Base-by-base conservation (phyloP, 176 grass and related monocot species). In the Hyparrhenia diplandra region DNA sequence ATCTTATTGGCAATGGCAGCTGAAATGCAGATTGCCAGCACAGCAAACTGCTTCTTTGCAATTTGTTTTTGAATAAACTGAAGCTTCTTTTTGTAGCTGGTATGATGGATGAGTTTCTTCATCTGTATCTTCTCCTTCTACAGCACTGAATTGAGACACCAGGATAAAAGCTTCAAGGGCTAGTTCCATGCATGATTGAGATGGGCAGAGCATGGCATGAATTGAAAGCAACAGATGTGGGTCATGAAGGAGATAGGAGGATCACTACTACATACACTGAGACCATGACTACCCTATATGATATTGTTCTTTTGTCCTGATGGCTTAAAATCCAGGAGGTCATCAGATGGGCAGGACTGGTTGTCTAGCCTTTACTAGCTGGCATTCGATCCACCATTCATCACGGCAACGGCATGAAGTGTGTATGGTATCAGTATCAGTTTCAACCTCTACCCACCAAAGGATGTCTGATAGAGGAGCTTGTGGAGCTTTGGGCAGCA, bases 321-420 rank as follows among this genome's bases (percentile, higher is more conserved):
- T 63, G 64, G 8, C 4, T 31, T 64, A 1, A 42, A 59, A 74
- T 36, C 20, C 21, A 21, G 23, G 6, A 37, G 18, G 4, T 30
- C 31, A 34, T 71, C 37, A 32, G 55, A 78, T 57, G 57, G 43
- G 34, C 32, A 30, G 25, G 76, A 74, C 45, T 57, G 72, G 71
- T 20, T 83, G 61, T 86, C 24, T 67, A 64, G 67, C 80, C 74
- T 83, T 74, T 78, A 58, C 45, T 37, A 32, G 66, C 35, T 87
- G 67, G 64, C 73, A 65, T 5, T 34, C 4, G 10, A 72, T 31
- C 42, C 58, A 54, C 47, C 34, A 57, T 42, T 28, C 58, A 40
- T 18, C 32, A n/a, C n/a, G n/a, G n/a, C n/a, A n/a, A 27, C 21
- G 61, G 8, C 17, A 55, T 54, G 60, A 59, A 20, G 20, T 57